Base-by-base conservation (phyloP, 176 grass and related monocot species). In the Tillandsia fasciculata region DNA sequence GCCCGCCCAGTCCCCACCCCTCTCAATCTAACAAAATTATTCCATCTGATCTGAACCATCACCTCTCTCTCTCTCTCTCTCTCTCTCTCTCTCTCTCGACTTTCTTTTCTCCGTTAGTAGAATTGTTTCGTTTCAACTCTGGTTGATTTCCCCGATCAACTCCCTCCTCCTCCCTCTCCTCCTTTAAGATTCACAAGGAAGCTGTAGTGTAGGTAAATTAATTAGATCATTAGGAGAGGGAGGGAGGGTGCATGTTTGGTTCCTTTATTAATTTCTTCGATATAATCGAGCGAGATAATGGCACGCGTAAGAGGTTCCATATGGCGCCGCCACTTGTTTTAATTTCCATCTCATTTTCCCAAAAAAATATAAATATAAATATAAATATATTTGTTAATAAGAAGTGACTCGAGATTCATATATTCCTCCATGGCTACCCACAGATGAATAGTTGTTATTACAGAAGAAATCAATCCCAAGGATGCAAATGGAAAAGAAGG, bases 401-500 rank as follows among this genome's bases (percentile, higher is more conserved):
- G 33, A 1, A 57, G n/a, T 17, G n/a, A 4, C 12, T 57, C 7
- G 3, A 57, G 12, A 17, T 57, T 15, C n/a, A 17, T 57, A 56
- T 53, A 53, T 53, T 53, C 12, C 51, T 11, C 51, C 52, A n/a
- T 56, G 52, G 15, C 13, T n/a, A 56, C 52, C 13, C 15, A 56
- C 13, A 12, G 15, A 13, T 56, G 13, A 56, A n/a, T 56, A 2
- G 13, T 13, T 56, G 0, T 13, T n/a, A 12, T 15, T 15, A 2
- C 1, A 12, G 13, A 56, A 56, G 15, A 12, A 12, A n/a, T n/a
- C 52, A n/a, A 56, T n/a, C 52, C 15, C 15, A 48, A 70, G 12
- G 67, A 20, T 12, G n/a, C 15, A 33, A 1, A 50, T 59, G 63
- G 78, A 26, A 2, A 58, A 56, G 15, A 70, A 72, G 42, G 70